These are phyloP conservation scores for Colletotrichum trifolii DNA, from an alignment of 2,329 filamentous ascomycete species.

Conservation along the genomic window DNA sequence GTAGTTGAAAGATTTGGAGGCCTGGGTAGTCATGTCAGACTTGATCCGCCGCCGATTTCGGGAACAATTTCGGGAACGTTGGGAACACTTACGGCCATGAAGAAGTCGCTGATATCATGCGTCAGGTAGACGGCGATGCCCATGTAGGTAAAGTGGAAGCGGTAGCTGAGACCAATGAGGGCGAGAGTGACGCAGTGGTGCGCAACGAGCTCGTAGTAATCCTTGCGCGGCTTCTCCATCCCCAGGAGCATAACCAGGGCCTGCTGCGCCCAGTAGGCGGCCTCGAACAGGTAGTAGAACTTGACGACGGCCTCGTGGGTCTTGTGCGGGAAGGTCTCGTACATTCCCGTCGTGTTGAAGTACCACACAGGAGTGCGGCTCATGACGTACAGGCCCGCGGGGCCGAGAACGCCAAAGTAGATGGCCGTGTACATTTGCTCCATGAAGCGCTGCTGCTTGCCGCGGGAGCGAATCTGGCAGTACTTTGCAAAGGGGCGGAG, in stretches of 20 bases:
- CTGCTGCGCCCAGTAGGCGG: conserved; percentile 81
- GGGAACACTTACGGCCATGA: conserved; percentile 70
- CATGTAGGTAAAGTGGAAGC: conserved; percentile 83
- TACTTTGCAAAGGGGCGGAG: conserved; percentile 71
- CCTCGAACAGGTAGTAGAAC: conserved; percentile 80
- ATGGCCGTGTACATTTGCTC: conserved; percentile 80
- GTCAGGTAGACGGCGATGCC: conserved; percentile 80
- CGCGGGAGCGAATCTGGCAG: conserved; percentile 68
- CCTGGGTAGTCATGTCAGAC: conserved; percentile 47
- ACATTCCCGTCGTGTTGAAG: conserved; percentile 79
- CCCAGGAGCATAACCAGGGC: conserved; percentile 75
- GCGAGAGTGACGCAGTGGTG: conserved; percentile 78
- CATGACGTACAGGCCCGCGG: conserved; percentile 78
- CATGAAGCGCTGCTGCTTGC: conserved; percentile 78
- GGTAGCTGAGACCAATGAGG: conserved; percentile 75
- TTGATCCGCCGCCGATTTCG: not conserved
- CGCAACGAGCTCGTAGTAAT: conserved; percentile 78
- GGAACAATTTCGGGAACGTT: not conserved
- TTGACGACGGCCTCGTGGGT: conserved; percentile 75
- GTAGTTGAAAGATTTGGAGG: conserved; percentile 79
- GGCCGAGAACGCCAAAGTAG: conserved; percentile 76
- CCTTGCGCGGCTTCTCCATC: conserved; percentile 78
- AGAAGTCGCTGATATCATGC: conserved; percentile 80
- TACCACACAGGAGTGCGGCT: conserved; percentile 77
- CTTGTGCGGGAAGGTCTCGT: conserved; percentile 75